A percentile compares a stretch with the other conserved stretches of the same genome.
Conservation (phyloP, 2,329 filamentous ascomycete species). For the Fusarium chaquense region DNA sequence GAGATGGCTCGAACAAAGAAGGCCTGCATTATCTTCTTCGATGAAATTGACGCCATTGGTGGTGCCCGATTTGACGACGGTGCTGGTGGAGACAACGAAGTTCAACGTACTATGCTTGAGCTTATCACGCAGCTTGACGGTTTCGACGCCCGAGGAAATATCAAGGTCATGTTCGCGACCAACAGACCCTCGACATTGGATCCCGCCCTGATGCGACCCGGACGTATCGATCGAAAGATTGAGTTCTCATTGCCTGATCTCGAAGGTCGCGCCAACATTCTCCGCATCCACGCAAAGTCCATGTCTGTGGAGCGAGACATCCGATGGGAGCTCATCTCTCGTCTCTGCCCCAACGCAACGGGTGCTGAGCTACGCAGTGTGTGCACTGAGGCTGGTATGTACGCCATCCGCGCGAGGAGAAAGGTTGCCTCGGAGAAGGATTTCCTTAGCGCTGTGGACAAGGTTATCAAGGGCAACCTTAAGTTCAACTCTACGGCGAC, state of each 20-base stretch:
- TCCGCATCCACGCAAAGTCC: conserved; percentile 98
- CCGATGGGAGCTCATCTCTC: conserved; percentile 97
- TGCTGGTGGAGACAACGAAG: conserved; percentile 96
- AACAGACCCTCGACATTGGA: conserved; percentile 96
- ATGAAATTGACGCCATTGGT: conserved; percentile 97
- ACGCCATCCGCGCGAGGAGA: conserved; percentile 90
- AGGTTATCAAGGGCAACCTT: conserved; percentile 98
- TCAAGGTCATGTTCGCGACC: conserved; percentile 99
- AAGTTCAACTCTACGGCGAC: conserved; percentile 99
- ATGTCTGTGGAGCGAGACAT: conserved; percentile 99
- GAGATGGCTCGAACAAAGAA: conserved; percentile 99
- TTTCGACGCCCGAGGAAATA: conserved; percentile 96
- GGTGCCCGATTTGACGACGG: conserved; percentile 97
- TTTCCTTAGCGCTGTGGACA: conserved; percentile 97
- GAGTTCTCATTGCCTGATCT: conserved; percentile 98
- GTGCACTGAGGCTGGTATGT: conserved; percentile 98
- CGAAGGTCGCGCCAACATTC: conserved; percentile 95
- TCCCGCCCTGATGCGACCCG: conserved; percentile 96
- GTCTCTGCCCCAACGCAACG: conserved; percentile 95
- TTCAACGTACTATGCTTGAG: conserved; percentile 97
- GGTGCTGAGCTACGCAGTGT: conserved; percentile 96
- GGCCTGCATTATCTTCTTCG: conserved; percentile 97
- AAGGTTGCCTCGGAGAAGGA: conserved; percentile 99
- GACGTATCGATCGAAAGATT: conserved; percentile 98
- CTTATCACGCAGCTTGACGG: conserved; percentile 97